Conservation (phyloP, 306 rosid species). For the Acacia acuminata region DNA sequence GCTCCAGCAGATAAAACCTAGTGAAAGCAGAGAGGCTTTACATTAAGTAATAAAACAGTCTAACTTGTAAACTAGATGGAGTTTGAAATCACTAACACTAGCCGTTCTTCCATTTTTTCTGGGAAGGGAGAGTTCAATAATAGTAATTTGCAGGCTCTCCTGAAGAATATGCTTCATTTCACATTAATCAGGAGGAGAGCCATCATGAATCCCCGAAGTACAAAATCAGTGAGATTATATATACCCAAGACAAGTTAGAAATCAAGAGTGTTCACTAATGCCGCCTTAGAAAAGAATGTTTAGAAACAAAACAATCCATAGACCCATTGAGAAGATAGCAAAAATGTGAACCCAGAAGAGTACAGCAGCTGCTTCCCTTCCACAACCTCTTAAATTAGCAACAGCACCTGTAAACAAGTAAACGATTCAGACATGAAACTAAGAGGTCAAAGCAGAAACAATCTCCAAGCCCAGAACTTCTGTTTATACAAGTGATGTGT, state of each 20-base stretch:
- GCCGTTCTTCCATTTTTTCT: neutral
- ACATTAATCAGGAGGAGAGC: conserved; percentile 18
- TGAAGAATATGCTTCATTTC: neutral
- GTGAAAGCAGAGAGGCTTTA: neutral
- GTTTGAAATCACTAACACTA: neutral
- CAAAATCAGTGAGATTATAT: neutral
- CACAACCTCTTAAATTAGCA: conserved; percentile 97
- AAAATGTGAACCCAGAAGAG: conserved; percentile 97
- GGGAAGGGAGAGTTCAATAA: neutral
- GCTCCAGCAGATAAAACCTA: neutral
- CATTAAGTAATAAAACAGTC: neutral
- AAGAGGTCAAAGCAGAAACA: neutral
- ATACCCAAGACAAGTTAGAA: conserved; percentile 20
- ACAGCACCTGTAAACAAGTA: conserved; percentile 71
- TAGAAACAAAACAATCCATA: conserved; percentile 76
- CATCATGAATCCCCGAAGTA: neutral
- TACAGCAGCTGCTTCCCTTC: conserved; percentile 89
- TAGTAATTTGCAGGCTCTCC: neutral
- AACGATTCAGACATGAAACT: neutral
- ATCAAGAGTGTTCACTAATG: neutral
- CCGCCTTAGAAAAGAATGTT: conserved; percentile 67
- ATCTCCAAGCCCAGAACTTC: too few species aligned
- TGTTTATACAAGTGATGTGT: too few species aligned
- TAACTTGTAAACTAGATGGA: neutral
- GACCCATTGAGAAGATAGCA: conserved; percentile 91